Percentiles rank a stretch among this genome's conserved stretches.
Evolutionary conservation across 371 early-diverging fungal species (phyloP).

Genomic region (Syncephalastrum racemosum): DNA sequence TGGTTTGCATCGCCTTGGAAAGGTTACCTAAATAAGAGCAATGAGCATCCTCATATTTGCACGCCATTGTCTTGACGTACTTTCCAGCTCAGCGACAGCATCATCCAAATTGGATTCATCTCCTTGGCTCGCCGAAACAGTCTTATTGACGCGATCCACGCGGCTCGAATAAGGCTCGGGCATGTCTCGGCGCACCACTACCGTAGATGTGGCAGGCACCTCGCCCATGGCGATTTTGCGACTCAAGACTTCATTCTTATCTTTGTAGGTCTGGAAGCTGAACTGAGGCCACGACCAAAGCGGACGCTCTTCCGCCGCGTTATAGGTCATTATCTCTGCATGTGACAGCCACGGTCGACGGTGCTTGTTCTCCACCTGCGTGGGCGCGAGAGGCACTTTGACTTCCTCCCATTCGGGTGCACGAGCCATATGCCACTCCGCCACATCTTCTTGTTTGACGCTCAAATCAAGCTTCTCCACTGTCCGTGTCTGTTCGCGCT

Average conservation of each 20-base stretch:
- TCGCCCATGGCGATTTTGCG: constrained; percentile 29
- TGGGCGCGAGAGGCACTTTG: constrained; percentile 13
- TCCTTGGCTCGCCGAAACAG: constrained; percentile 28
- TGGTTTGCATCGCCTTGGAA: constrained; percentile 52
- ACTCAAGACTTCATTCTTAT: constrained; percentile 16
- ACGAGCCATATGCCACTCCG: constrained; percentile 60
- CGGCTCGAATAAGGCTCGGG: constrained; percentile 52
- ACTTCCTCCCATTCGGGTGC: constrained; percentile 51
- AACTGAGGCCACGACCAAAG: constrained; percentile 59
- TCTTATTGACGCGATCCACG: constrained; percentile 43
- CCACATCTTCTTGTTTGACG: constrained; percentile 58
- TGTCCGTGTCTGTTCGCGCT: constrained; percentile 50
- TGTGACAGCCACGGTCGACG: constrained; percentile 46
- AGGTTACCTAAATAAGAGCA: constrained; percentile 35
- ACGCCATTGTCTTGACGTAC: constrained; percentile 14
- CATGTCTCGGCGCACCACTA: constrained; percentile 45
- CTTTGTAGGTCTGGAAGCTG: constrained; percentile 46
- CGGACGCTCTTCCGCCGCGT: constrained; percentile 40
- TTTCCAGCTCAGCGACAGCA: constrained; percentile 50
- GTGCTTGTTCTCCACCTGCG: constrained; percentile 5
- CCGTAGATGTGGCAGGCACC: constrained; percentile 38
- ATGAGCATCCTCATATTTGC: neutral
- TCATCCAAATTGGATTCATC: constrained; percentile 48
- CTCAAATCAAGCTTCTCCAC: constrained; percentile 52
- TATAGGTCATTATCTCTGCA: constrained; percentile 58